Evolutionary conservation across 139 green algal species (phyloP).

Genomic region (Astrephomene gubernaculifera): DNA sequence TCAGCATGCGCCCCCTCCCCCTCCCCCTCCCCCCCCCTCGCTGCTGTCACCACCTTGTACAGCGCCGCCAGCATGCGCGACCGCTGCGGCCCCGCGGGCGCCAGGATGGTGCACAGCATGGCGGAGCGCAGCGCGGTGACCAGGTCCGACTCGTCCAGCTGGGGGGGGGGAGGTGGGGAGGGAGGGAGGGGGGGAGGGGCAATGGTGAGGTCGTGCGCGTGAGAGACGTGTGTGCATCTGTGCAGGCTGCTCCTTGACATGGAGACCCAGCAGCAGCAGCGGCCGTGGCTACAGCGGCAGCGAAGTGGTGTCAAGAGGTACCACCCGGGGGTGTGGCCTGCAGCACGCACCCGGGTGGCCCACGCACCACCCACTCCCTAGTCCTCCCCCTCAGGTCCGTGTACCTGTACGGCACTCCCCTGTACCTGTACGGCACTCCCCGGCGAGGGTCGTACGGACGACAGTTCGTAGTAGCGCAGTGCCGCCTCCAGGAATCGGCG

Average conservation of each 20-base stretch:
- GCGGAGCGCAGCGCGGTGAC: constrained; percentile 80
- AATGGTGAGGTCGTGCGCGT: background rate
- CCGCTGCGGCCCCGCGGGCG: constrained; percentile 90
- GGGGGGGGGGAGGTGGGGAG: background rate
- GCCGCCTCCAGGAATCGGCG: constrained; percentile 93
- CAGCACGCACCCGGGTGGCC: too few relatives aligned
- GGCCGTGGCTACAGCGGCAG: too few relatives aligned
- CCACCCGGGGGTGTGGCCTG: too few relatives aligned
- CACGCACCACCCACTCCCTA: too few relatives aligned
- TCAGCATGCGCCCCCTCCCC: background rate
- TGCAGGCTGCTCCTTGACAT: too few relatives aligned
- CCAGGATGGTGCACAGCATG: constrained; percentile 94
- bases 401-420: background rate
- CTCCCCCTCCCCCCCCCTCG: background rate
- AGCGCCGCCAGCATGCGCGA: constrained; percentile 87
- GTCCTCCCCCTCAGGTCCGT: too few relatives aligned
- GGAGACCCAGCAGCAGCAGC: too few relatives aligned
- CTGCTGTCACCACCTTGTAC: constrained; percentile 93
- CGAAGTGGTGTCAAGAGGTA: too few relatives aligned
- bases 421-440: background rate
- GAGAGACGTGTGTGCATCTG: too few relatives aligned
- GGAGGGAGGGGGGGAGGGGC: background rate
- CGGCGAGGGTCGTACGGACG: background rate
- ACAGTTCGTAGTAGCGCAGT: constrained; percentile 73
- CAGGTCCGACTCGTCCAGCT: constrained; percentile 79